A percentile compares a stretch with the other conserved stretches of the same genome.
phyloP scores from a whole-genome alignment of 1,284 basidiomycete species.

The Ustilago curta region DNA sequence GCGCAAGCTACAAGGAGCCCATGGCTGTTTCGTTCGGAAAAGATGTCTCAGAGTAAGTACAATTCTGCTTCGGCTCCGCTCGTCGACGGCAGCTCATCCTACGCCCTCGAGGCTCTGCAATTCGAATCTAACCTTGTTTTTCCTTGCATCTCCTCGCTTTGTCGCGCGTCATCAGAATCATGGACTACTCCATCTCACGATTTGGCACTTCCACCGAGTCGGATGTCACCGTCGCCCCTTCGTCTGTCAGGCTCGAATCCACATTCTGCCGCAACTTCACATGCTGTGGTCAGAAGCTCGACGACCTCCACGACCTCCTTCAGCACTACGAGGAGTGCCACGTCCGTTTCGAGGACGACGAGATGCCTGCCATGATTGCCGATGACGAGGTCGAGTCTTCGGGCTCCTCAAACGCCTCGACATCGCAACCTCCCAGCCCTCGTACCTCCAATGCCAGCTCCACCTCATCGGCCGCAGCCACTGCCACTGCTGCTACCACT shows the following conservation, averaged over 20 bases:
- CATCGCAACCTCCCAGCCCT: constrained; percentile 61
- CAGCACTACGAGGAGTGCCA: constrained; percentile 69
- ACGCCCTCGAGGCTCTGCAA: background rate
- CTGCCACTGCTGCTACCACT: constrained; percentile 26
- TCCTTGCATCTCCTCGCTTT: background rate
- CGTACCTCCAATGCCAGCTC: constrained; percentile 44
- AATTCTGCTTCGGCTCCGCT: background rate
- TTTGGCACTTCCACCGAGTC: constrained; percentile 66
- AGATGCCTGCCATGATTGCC: constrained; percentile 59
- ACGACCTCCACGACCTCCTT: constrained; percentile 67
- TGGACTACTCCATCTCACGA: constrained; percentile 65
- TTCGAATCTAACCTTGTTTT: background rate
- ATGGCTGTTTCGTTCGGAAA: constrained; percentile 66
- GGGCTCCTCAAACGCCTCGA: constrained; percentile 52
- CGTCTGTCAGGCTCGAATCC: constrained; percentile 63
- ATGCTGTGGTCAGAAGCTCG: constrained; percentile 66
- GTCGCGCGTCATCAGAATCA: constrained; percentile 46
- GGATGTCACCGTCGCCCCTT: constrained; percentile 63
- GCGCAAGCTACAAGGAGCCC: constrained; percentile 61
- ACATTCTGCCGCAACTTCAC: constrained; percentile 69
- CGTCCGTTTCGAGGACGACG: constrained; percentile 68
- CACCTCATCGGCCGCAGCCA: constrained; percentile 23
- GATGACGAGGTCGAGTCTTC: constrained; percentile 63
- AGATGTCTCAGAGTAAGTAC: constrained; percentile 66
- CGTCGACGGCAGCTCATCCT: background rate